A percentile compares a stretch with the other conserved stretches of the same genome.
These are phyloP conservation scores for Verticillium albo-atrum DNA, from an alignment of 2,329 filamentous ascomycete genomes.

Conservation along the genomic window DNA sequence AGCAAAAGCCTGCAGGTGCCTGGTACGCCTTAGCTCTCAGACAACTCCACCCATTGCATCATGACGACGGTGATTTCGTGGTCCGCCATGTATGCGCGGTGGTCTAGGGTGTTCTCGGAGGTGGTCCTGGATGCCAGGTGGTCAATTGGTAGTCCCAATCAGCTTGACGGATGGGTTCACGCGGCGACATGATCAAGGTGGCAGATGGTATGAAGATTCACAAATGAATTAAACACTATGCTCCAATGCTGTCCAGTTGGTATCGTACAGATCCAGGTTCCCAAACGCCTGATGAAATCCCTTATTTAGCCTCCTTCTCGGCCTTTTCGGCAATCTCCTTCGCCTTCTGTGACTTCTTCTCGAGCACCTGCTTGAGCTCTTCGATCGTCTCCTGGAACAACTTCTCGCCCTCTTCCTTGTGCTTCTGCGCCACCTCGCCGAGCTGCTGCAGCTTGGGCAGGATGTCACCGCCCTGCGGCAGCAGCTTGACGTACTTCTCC, in stretches of 20 bases:
- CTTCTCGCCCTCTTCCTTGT: conserved; percentile 65
- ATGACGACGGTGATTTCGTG: too few relatives aligned
- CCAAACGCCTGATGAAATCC: not conserved
- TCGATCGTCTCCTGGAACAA: conserved; percentile 65
- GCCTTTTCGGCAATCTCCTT: conserved; percentile 55
- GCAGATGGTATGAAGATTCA: not conserved
- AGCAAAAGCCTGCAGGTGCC: not conserved
- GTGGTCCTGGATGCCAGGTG: too few relatives aligned
- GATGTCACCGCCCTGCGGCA: conserved; percentile 61
- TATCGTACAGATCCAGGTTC: not conserved
- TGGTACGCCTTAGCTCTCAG: too few relatives aligned
- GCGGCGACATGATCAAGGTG: not conserved
- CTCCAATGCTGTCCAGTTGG: not conserved
- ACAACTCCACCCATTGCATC: too few relatives aligned
- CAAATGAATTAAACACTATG: not conserved
- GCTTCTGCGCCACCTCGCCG: conserved; percentile 60
- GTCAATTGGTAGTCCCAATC: too few relatives aligned
- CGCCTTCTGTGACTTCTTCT: conserved; percentile 52
- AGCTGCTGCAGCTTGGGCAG: conserved; percentile 62
- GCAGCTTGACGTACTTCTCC: conserved; percentile 60
- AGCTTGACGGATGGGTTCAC: not conserved
- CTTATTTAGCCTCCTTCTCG: conserved; percentile 40
- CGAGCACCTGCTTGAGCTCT: conserved; percentile 60
- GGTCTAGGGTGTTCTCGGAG: too few relatives aligned
- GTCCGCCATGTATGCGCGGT: too few relatives aligned